phyloP scores from a whole-genome alignment of 148 eudicot genomes.

The Bassia scoparia region DNA sequence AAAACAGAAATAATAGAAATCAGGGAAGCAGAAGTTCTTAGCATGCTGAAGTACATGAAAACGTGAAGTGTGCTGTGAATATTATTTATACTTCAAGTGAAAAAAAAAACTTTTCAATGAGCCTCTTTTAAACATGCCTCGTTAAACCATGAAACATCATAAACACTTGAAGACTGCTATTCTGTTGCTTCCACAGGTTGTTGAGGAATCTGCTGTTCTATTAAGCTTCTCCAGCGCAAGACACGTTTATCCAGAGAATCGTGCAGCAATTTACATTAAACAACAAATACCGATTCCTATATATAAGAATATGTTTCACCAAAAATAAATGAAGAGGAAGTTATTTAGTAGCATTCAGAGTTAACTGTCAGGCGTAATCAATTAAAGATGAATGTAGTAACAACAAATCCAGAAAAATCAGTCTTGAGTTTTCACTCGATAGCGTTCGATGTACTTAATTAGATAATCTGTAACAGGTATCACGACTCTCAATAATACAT shows the following conservation, averaged over 20 bases:
- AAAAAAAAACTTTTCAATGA: conserved; percentile 11
- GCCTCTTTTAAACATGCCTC: conserved; percentile 7
- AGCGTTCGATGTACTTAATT: too few relatives aligned
- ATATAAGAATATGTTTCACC: conserved; percentile 1
- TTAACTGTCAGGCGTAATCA: too few relatives aligned
- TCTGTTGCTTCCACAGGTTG: conserved; percentile 51
- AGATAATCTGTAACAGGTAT: too few relatives aligned
- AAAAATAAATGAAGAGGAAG: too few relatives aligned
- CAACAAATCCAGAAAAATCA: too few relatives aligned
- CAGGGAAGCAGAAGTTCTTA: neutral
- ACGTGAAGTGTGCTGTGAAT: neutral
- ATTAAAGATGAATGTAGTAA: too few relatives aligned
- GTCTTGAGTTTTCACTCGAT: too few relatives aligned
- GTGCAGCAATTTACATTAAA: conserved; percentile 47
- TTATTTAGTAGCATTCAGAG: too few relatives aligned
- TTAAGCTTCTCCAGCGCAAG: conserved; percentile 52
- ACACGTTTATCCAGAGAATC: conserved; percentile 64
- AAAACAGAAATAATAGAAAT: neutral
- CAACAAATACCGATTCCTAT: neutral
- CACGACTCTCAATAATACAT: too few relatives aligned
- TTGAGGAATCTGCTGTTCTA: conserved; percentile 45
- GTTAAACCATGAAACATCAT: too few relatives aligned
- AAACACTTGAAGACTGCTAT: conserved; percentile 25
- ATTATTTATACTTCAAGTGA: conserved; percentile 20
- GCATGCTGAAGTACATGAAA: conserved; percentile 6